Conservation (phyloP, 345 rosid species). For the Pugionium cornutum region DNA sequence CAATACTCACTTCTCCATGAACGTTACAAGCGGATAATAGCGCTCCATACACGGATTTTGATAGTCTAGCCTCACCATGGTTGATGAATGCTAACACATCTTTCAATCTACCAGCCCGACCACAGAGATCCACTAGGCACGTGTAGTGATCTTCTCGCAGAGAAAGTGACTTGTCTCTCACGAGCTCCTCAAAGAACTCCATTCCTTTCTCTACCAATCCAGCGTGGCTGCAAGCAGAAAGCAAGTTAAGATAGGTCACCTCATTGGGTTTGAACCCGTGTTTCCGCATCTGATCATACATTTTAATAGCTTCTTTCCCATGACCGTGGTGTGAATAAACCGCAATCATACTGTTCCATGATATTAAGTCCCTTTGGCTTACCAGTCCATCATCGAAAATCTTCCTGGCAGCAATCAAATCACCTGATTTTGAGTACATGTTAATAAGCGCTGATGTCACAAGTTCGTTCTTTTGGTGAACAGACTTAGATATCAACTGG, state of each 20-base stretch:
- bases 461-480: constrained; percentile 47
- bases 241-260: constrained; percentile 64
- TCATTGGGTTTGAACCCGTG: constrained; percentile 56
- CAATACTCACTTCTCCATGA: constrained; percentile 52
- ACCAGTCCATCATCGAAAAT: constrained; percentile 50
- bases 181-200: constrained; percentile 53
- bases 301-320: constrained; percentile 57
- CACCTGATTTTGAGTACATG: constrained; percentile 81
- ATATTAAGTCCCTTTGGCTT: constrained; percentile 55
- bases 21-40: constrained; percentile 66
- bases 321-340: constrained; percentile 76
- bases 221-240: constrained; percentile 70
- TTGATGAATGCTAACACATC: constrained; percentile 52
- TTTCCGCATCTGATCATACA: constrained; percentile 60
- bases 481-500: constrained; percentile 58
- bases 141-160: constrained; percentile 68
- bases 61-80: constrained; percentile 39
- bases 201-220: constrained; percentile 72
- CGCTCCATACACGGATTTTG: constrained; percentile 60
- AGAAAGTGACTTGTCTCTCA: constrained; percentile 45
- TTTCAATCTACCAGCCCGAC: constrained; percentile 64
- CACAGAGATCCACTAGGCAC: constrained; percentile 67
- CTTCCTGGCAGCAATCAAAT: constrained; percentile 51
- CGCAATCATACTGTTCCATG: constrained; percentile 74
- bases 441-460: constrained; percentile 66